Evolutionary conservation across 2,329 filamentous ascomycete species (phyloP), one percentile per base, ranked within the genome.

Genomic region (Hymenoscyphus scutula): DNA sequence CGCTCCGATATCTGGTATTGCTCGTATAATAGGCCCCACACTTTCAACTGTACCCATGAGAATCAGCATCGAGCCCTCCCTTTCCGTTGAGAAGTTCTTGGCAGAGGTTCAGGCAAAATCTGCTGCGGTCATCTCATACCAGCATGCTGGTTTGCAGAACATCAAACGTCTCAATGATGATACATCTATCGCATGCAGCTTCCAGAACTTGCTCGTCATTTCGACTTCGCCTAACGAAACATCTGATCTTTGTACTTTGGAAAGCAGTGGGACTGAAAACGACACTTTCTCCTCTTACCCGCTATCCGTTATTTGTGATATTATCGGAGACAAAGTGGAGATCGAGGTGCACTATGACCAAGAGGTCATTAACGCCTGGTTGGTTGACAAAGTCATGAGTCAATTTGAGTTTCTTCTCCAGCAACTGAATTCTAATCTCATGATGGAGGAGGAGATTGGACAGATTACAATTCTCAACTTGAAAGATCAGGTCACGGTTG

Each of bases 1-100:
- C 1, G 73, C 75, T 55, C 68, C 76, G 3, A 54, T 79, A 2
- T 64, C 71, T 5, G 76, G 74, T 8, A 74, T 79, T 27, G 77
- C 76, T 61, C 65, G 74, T 30, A 78, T 80, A 38, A 74, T 76
- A 62, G 78, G 77, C 0, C 78, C 78, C 13, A 76, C 77, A 69
- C 76, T 79, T 56, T 76, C 76, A 2, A 79, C 78, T 1, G 72
- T 79, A 4, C 78, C 78, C 7, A 70, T 78, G 13, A 74, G 76
- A 15, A 70, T 79, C 5, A 68, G 66, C 4, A 63, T 77, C 27
- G 70, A 72, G 19, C 65, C 72, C 2, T 70, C 70, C 7, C 67
- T 67, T 2, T 70, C 72, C 1, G 71, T 78, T 5, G 65, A 67
- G 0, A 71, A 79, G 32, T 83, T 79, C 60, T 70, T 85, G 17